Conservation (phyloP, 306 rosid genomes). For the Citrullus amarus region DNA sequence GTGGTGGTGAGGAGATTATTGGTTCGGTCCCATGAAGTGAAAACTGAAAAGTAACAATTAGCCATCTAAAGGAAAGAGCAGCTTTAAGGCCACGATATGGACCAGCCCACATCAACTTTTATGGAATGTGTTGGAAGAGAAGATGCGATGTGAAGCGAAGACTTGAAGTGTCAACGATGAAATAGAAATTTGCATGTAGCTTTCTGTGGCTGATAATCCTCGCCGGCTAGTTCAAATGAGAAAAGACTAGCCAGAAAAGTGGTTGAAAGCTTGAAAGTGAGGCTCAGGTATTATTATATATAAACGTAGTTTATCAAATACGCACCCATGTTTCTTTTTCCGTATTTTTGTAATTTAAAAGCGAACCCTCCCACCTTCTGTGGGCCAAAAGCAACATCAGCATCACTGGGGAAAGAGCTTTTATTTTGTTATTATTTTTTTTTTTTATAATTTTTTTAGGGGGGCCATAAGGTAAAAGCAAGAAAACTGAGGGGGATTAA, state of each 20-base stretch:
- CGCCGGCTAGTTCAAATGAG: not conserved
- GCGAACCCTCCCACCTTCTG: not conserved
- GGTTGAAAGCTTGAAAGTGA: not conserved
- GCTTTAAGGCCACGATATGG: constrained; percentile 3
- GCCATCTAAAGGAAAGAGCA: not conserved
- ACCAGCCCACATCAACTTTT: not conserved
- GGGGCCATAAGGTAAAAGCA: not conserved
- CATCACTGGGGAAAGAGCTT: not conserved
- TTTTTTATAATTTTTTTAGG: not conserved
- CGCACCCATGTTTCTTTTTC: not conserved
- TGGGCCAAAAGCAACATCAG: not conserved
- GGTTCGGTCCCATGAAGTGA: constrained; percentile 7
- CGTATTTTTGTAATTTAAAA: not conserved
- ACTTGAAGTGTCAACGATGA: not conserved
- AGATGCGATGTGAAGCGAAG: not conserved
- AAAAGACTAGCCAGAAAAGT: not conserved
- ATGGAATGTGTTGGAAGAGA: constrained; percentile 2
- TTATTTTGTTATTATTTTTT: not conserved
- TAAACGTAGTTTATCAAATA: not conserved
- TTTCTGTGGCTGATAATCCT: not conserved
- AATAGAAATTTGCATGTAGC: not conserved
- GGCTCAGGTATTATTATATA: not conserved
- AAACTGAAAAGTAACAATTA: constrained; percentile 1
- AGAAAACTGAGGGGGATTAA: not conserved
- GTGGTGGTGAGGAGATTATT: not conserved